These are phyloP conservation scores for Oropetium thomaeum DNA, from an alignment of 176 grass and related monocot genomes.

Conservation along the genomic window DNA sequence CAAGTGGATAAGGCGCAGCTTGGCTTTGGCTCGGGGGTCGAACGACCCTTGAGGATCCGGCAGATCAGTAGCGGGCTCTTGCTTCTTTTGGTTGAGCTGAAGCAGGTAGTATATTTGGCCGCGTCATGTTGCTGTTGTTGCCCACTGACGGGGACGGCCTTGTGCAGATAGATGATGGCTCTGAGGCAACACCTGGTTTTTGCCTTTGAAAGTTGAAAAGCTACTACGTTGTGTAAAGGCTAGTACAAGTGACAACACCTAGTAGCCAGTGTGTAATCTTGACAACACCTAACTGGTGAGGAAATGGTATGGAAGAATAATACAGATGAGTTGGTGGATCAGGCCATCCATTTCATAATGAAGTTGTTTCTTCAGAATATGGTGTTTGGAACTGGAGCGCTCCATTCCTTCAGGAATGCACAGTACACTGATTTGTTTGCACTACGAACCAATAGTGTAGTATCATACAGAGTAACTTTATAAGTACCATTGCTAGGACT, in stretches of 20 bases:
- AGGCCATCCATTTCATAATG: slow-evolving; percentile 1
- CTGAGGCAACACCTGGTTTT: background rate
- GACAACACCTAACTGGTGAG: no score
- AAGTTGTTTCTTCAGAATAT: background rate
- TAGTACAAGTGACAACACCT: no score
- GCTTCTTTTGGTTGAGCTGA: slow-evolving; percentile 28
- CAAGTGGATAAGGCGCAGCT: slow-evolving; percentile 34
- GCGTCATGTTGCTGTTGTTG: background rate
- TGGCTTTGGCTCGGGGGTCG: slow-evolving; percentile 2
- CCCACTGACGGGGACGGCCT: slow-evolving; percentile 11
- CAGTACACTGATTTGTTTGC: background rate
- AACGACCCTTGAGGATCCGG: slow-evolving; percentile 11
- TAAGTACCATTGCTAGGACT: background rate
- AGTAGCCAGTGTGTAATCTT: background rate
- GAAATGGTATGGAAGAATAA: no score
- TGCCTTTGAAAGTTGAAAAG: slow-evolving; percentile 12
- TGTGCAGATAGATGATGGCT: background rate
- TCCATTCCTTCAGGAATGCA: background rate
- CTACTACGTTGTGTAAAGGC: background rate
- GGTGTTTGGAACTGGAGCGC: background rate
- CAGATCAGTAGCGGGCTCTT: slow-evolving; percentile 32
- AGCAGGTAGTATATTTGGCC: slow-evolving; percentile 22
- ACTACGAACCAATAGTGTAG: background rate
- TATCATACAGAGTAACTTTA: background rate
- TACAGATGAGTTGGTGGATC: slow-evolving; percentile 8